phyloP scores from a whole-genome alignment of 2,329 filamentous ascomycete genomes.

The Clarireedia hainanense region DNA sequence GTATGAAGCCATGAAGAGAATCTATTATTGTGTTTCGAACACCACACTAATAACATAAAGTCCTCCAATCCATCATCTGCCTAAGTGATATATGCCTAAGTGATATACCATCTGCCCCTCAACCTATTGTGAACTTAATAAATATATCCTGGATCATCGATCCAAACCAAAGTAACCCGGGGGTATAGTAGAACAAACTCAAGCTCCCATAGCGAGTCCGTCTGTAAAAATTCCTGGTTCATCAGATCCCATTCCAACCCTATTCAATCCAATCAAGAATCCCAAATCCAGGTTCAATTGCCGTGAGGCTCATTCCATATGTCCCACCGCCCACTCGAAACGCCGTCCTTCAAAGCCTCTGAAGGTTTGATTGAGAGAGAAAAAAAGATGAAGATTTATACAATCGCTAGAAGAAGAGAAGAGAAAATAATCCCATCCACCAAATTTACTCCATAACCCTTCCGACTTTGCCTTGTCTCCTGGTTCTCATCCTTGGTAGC shows the following conservation, averaged over 20 bases:
- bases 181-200: background rate
- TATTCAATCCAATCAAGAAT: background rate
- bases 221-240: background rate
- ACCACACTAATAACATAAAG: too few relatives aligned
- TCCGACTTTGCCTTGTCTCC: background rate
- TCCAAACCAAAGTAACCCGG: background rate
- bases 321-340: background rate
- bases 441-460: background rate
- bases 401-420: background rate
- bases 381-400: background rate
- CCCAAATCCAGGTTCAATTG: background rate
- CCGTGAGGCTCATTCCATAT: background rate
- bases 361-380: background rate
- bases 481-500: conserved; percentile 1
- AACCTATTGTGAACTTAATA: too few relatives aligned
- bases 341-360: background rate
- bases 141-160: background rate
- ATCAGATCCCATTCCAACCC: background rate
- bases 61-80: too few relatives aligned
- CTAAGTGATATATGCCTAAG: too few relatives aligned
- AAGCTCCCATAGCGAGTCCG: background rate
- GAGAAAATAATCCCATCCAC: background rate
- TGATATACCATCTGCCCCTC: too few relatives aligned
- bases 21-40: too few relatives aligned
- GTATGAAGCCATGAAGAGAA: too few relatives aligned